Percentiles rank a stretch among this genome's conserved stretches.
Evolutionary conservation across 148 eudicot genomes (phyloP).

Genomic region (Rheum nobile): DNA sequence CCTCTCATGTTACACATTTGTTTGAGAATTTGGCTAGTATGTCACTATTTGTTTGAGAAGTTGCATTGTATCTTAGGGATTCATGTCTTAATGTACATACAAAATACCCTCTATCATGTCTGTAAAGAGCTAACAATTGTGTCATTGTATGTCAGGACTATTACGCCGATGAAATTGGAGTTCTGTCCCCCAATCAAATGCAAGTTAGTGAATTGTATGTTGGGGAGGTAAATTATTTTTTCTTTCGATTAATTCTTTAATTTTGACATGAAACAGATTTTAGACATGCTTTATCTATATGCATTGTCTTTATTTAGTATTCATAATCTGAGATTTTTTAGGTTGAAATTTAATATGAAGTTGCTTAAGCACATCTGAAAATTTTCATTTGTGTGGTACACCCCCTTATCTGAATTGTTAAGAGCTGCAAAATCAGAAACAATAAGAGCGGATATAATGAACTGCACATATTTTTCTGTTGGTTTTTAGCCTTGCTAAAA

Average conservation of each 20-base stretch:
- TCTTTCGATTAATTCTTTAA: not conserved
- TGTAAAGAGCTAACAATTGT: not conserved
- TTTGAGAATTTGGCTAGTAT: too few species aligned
- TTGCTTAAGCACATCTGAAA: not conserved
- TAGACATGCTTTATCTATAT: not conserved
- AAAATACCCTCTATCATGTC: not conserved
- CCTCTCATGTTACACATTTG: too few species aligned
- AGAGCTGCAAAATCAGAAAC: not conserved
- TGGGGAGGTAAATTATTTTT: constrained; percentile 61
- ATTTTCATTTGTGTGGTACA: too few species aligned
- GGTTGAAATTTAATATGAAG: not conserved
- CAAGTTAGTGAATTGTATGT: constrained; percentile 76
- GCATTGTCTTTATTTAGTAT: not conserved
- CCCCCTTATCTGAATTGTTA: not conserved
- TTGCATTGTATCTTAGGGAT: not conserved
- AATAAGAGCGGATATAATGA: not conserved
- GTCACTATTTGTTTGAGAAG: not conserved
- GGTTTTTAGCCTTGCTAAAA: too few species aligned
- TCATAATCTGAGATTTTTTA: not conserved
- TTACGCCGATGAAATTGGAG: constrained; percentile 94
- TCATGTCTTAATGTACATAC: not conserved
- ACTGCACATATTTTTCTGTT: not conserved
- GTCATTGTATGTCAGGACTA: constrained; percentile 53
- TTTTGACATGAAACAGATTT: too few species aligned
- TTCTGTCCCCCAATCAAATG: constrained; percentile 86